Base-by-base conservation (phyloP, 371 early-diverging fungal species). In the Syncephalis plumigaleata region DNA sequence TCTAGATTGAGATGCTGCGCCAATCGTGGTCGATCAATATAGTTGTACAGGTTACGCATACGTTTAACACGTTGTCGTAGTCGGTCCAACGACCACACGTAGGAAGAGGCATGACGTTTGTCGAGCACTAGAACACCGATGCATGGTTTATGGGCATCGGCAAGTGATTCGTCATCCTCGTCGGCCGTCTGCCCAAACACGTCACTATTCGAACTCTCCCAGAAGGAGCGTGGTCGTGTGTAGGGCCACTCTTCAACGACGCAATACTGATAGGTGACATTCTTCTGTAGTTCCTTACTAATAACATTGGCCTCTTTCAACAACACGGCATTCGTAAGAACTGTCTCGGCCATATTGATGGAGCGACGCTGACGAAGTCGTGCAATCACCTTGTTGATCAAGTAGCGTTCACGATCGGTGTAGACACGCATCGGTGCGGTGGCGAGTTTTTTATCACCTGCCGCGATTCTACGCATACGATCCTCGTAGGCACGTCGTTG, bases 221-320 rank as follows among this genome's bases (percentile, higher is more conserved):
- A 79, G 45, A 62, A 70, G 1, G 87, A 82, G 1, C 53, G 20
- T 0, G 72, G 66, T 22, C 63, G 66, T 18, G 68, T 62, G 48
- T 64, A 63, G 8, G 67, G 66, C 21, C 67, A 70, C 13, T 73
- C 59, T 36, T 79, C 75, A 26, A 82, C 56, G 21, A 88, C 67
- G 5, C 79, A 69, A 52, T 88, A 80, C 56, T 89, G 88, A 55
- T 85, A 91, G 3, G 79, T 59, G 2, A 84, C 80, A 26, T 80
- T 61, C 49, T 84, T 84, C 3, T 66, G 68, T 9, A 88, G 64
- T 51, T 91, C 86, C 39, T 73, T 69, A 47, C 83, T 74, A 18
- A 87, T 85, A 13, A 87, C 72, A 51, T 90, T 91, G 47, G 88
- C 90, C 49, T 89, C 86, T 57, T 89, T 90, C 37, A 91, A 53